Evolutionary conservation across 2,329 filamentous ascomycete genomes (phyloP), one percentile per base, ranked within the genome.

Genomic region (Trichophyton equinum): DNA sequence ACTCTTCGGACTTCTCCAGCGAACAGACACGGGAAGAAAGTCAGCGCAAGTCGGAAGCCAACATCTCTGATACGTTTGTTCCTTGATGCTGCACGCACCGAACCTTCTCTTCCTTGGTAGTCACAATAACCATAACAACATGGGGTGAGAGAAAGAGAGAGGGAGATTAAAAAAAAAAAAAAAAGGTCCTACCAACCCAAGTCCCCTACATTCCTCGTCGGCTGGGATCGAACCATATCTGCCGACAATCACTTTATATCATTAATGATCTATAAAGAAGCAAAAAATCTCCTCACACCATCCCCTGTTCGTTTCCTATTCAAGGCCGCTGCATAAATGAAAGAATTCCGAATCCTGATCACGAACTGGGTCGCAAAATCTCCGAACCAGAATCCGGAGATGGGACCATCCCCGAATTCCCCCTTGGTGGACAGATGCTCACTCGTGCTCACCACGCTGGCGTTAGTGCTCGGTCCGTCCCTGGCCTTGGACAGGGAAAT

Each of bases 261-360:
- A 53, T 53, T 33, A 53, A 53, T 53, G 49, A 53, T 53, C 49
- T 53, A 53, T 53, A n/a, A 44, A 20, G n/a, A 53, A 30, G 33
- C 33, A 38, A 33, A 53, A 30, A 30, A 15, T 25, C 15, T 20
- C 47, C 47, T 30, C 27, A 11, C 25, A 13, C 47, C 13, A 20
- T 53, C 49, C 49, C 49, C 44, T 47, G 44, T 47, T 13, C 18
- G 44, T 25, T 47, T 20, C 44, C 44, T 47, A 15, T 47, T 47
- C 44, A 18, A 47, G 44, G 18, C 20, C 20, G n/a, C 9, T 47
- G 44, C 44, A 47, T 47, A 47, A 47, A 47, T n/a, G 44, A 25
- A 25, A 18, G 20, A 47, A 47, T 9, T 9, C 22, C 20, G 44
- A 47, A 46, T 38, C 33, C 11, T 38, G 33, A 38, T 38, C 11